Conservation (phyloP, 2,329 filamentous ascomycete genomes). For the Furcasterigmium furcatum region DNA sequence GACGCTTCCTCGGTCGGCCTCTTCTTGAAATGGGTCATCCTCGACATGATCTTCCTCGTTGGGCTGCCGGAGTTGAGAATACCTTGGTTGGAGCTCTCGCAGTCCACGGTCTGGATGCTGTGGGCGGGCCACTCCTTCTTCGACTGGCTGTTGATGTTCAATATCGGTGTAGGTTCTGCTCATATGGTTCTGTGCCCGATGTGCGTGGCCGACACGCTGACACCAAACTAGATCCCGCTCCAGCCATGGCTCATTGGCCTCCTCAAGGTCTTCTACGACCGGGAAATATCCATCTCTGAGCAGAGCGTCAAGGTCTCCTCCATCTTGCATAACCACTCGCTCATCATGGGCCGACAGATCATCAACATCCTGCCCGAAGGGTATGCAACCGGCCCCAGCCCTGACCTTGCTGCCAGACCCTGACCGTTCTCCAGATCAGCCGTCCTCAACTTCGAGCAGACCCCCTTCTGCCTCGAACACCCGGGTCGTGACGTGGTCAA, state of each 20-base stretch:
- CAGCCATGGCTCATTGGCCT: slow-evolving; percentile 70
- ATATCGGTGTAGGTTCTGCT: slow-evolving; percentile 64
- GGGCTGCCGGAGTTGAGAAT: slow-evolving; percentile 84
- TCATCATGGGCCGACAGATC: slow-evolving; percentile 95
- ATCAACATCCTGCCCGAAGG: slow-evolving; percentile 97
- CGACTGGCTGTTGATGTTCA: slow-evolving; percentile 90
- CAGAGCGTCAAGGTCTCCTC: slow-evolving; percentile 82
- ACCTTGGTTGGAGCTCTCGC: slow-evolving; percentile 93
- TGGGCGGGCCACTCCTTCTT: slow-evolving; percentile 70
- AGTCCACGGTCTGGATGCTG: slow-evolving; percentile 65
- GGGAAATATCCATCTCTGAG: slow-evolving; percentile 91
- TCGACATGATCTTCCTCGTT: slow-evolving; percentile 86
- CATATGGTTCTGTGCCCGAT: background rate
- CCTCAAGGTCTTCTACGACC: slow-evolving; percentile 82
- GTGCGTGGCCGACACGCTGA: slow-evolving; percentile 3
- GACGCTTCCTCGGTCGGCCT: slow-evolving; percentile 85
- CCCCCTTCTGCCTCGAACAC: slow-evolving; percentile 77
- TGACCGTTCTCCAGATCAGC: slow-evolving; percentile 60
- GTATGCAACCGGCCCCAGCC: slow-evolving; percentile 33
- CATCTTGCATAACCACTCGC: slow-evolving; percentile 86
- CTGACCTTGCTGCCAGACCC: slow-evolving; percentile 8
- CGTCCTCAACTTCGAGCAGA: slow-evolving; percentile 75
- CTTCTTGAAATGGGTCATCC: slow-evolving; percentile 88
- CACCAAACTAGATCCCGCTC: slow-evolving; percentile 61
- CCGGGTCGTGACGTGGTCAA: slow-evolving; percentile 56